phyloP scores from a whole-genome alignment of 208 protist species.

The Leishmania amazonensis region DNA sequence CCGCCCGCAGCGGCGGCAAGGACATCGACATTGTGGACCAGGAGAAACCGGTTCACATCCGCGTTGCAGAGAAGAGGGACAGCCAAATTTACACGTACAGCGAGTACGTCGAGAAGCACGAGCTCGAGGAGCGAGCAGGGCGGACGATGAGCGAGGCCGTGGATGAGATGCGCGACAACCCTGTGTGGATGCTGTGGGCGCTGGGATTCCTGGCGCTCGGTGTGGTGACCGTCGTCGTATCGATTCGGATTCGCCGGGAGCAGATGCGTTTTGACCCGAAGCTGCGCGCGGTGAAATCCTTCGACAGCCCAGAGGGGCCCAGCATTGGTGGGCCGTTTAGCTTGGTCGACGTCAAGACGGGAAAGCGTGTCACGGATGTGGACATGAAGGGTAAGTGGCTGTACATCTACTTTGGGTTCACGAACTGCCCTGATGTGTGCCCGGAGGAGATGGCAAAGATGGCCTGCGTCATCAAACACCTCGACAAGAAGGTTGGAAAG shows the following conservation, averaged over 20 bases:
- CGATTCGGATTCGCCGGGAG: constrained; percentile 73
- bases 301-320: constrained; percentile 68
- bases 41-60: constrained; percentile 73
- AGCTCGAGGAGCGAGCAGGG: constrained; percentile 46
- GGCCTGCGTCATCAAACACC: constrained; percentile 66
- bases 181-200: constrained; percentile 80
- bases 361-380: constrained; percentile 64
- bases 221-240: constrained; percentile 73
- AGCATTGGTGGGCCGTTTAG: constrained; percentile 83
- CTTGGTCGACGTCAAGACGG: constrained; percentile 57
- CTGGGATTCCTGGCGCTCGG: constrained; percentile 53
- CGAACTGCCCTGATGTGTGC: constrained; percentile 97
- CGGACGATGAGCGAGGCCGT: constrained; percentile 50
- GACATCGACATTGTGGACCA: constrained; percentile 71
- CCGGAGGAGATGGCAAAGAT: constrained; percentile 96
- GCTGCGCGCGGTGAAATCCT: constrained; percentile 70
- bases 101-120: constrained; percentile 80
- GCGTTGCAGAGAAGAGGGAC: constrained; percentile 72
- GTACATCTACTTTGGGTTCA: constrained; percentile 98
- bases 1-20: constrained; percentile 53
- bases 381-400: constrained; percentile 92
- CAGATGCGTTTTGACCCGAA: constrained; percentile 81
- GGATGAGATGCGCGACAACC: constrained; percentile 71
- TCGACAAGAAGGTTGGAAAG: constrained; percentile 81
- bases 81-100: constrained; percentile 81